Conservation (phyloP, 495 filamentous ascomycete genomes). For the Pyrenopolyporus hunteri region DNA sequence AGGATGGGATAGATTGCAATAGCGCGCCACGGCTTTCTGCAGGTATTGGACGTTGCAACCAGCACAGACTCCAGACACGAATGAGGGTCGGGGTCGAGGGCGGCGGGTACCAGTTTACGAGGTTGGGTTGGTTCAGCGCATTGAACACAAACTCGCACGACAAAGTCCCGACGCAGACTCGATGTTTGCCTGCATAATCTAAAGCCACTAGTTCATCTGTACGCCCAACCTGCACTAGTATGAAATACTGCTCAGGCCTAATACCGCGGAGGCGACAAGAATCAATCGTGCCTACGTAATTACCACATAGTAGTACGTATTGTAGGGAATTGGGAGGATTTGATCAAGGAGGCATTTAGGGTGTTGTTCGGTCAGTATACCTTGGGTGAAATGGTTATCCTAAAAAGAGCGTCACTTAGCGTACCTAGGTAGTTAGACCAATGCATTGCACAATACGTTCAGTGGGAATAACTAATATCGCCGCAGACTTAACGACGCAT, state of each 20-base stretch:
- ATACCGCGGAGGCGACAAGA: not conserved
- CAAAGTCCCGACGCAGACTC: constrained; percentile 31
- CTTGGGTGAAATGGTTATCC: too few species aligned
- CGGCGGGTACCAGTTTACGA: constrained; percentile 10
- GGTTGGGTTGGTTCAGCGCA: constrained; percentile 19
- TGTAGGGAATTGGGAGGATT: too few species aligned
- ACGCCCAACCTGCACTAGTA: constrained; percentile 19
- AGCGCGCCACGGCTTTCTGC: constrained; percentile 35
- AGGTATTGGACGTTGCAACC: constrained; percentile 31
- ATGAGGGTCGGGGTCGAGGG: constrained; percentile 15
- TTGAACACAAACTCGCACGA: constrained; percentile 30
- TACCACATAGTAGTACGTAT: too few species aligned
- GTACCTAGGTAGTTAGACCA: too few species aligned
- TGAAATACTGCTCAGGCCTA: too few species aligned
- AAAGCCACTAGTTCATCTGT: constrained; percentile 26
- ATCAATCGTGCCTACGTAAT: not conserved
- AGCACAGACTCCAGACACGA: constrained; percentile 21
- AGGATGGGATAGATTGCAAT: constrained; percentile 23
- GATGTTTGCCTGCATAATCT: constrained; percentile 39
- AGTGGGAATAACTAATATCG: too few species aligned
- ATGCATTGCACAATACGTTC: too few species aligned
- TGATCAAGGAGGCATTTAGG: too few species aligned
- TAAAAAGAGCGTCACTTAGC: too few species aligned
- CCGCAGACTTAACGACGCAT: too few species aligned
- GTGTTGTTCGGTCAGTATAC: too few species aligned